Evolutionary conservation across 2,329 filamentous ascomycete genomes (phyloP).

Genomic region (Phaeomoniella chlamydospora): DNA sequence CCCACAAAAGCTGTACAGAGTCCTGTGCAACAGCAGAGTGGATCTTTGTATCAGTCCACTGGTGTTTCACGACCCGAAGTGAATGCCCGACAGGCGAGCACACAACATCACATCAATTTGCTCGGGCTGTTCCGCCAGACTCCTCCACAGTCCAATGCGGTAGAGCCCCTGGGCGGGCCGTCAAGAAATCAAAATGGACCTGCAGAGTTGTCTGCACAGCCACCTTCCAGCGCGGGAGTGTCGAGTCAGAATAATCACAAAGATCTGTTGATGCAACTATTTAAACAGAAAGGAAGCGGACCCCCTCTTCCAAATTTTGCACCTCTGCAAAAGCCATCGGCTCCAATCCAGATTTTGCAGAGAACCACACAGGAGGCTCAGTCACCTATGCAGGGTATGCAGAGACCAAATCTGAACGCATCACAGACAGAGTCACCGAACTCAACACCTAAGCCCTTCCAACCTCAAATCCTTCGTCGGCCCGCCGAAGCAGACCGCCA

Average conservation of each 20-base stretch:
- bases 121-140: slow-evolving; percentile 28
- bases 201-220: slow-evolving; percentile 30
- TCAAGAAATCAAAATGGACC: slow-evolving; percentile 14
- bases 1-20: too few species aligned
- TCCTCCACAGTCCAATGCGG: slow-evolving; percentile 9
- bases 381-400: neutral
- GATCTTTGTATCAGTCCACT: too few species aligned
- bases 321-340: neutral
- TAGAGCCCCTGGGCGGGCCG: slow-evolving; percentile 2
- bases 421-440: slow-evolving; percentile 9
- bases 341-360: neutral
- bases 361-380: neutral
- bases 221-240: slow-evolving; percentile 16
- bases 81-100: slow-evolving; percentile 5
- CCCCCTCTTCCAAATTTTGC: neutral
- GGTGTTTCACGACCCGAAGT: slow-evolving; percentile 8
- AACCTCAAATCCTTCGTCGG: slow-evolving; percentile 39
- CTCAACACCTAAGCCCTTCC: slow-evolving; percentile 26
- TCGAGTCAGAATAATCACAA: neutral
- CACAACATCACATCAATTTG: slow-evolving; percentile 11
- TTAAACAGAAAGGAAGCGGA: neutral
- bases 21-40: too few species aligned
- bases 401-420: slow-evolving; percentile 5
- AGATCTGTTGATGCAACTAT: neutral
- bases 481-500: slow-evolving; percentile 21